These are phyloP conservation scores for Mortierella sp. DNA, from an alignment of 371 early-diverging fungal genomes.

Conservation along the genomic window DNA sequence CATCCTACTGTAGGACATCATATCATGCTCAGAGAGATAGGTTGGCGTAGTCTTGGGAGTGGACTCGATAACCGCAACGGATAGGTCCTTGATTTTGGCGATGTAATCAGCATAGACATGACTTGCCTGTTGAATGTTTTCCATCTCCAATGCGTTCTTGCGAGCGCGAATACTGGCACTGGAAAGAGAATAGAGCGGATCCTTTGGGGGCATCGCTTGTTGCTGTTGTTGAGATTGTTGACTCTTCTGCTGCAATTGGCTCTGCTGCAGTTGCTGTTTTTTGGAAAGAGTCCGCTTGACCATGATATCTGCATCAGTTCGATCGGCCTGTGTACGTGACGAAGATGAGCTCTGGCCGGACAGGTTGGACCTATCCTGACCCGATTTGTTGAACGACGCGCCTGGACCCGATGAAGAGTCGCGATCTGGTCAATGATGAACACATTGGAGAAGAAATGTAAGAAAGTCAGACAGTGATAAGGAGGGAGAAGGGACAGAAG, in stretches of 20 bases:
- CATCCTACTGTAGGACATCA: conserved; percentile 13
- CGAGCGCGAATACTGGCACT: conserved; percentile 57
- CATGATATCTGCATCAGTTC: conserved; percentile 12
- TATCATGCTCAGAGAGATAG: conserved; percentile 20
- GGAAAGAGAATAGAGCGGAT: conserved; percentile 49
- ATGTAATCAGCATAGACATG: conserved; percentile 41
- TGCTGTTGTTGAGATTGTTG: not conserved
- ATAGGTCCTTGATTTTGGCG: conserved; percentile 40
- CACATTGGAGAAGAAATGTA: not conserved
- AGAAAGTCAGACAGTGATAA: no score
- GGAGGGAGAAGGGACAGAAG: not conserved
- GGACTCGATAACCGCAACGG: not conserved
- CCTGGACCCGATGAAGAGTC: not conserved
- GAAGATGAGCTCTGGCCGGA: not conserved
- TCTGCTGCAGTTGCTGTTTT: conserved; percentile 21
- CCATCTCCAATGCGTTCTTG: conserved; percentile 55
- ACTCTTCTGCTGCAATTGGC: not conserved
- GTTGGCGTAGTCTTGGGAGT: conserved; percentile 13
- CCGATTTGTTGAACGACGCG: conserved; percentile 4
- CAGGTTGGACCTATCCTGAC: conserved; percentile 16
- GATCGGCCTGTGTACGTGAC: not conserved
- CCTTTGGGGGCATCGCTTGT: conserved; percentile 20
- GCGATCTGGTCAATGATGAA: not conserved
- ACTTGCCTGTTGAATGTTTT: conserved; percentile 54
- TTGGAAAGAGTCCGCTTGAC: conserved; percentile 18